Base-by-base conservation (phyloP, 805 yeast genomes). In the Candida taoyuanica region DNA sequence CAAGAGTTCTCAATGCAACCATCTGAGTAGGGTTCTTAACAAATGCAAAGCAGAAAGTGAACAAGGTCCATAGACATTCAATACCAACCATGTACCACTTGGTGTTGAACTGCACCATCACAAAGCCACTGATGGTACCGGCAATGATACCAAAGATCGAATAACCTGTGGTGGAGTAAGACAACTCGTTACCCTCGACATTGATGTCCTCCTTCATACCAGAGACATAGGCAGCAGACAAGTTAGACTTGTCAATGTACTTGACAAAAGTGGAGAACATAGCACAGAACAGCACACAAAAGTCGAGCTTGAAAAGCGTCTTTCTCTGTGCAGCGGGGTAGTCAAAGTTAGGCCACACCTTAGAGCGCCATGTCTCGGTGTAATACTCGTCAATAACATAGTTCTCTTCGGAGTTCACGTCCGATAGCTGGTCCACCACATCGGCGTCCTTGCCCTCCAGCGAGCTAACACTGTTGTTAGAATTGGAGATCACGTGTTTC, bases 31-130 rank as follows among this genome's bases (percentile, higher is more conserved):
- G 72, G 9, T 63, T 66, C 17, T 68, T 65, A 31, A 70, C 77
- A 46, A 66, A 67, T 51, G 69, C 78, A 27, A 74, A 63, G 11
- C 71, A 72, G 34, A 84, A 65, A 1, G 89, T 81, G 47, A 81
- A 71, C 38, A 80, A 60, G 0, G 85, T 71, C 94, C 93, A 84
- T 5, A 29, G 11, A 26, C 33, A 23, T 29, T 43, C 47, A 15
- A 36, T 29, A 23, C 33, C 25, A 19, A 30, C 18, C 37, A 41
- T 30, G 39, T 70, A 46, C 35, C 82, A 62, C 15, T 76, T 52
- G 49, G 73, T 77, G 57, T 77, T 62, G 63, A 76, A 76, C 1
- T 86, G 85, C 23, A 80, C 53, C 56, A 79, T 82, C 56, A 78
- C 75, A 11, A 81, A 34, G n/a, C 38, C 38, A n/a, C 31, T 57